Base-by-base conservation (phyloP, 352 stramenopile genomes). In the Halophytophthora batemanensis region DNA sequence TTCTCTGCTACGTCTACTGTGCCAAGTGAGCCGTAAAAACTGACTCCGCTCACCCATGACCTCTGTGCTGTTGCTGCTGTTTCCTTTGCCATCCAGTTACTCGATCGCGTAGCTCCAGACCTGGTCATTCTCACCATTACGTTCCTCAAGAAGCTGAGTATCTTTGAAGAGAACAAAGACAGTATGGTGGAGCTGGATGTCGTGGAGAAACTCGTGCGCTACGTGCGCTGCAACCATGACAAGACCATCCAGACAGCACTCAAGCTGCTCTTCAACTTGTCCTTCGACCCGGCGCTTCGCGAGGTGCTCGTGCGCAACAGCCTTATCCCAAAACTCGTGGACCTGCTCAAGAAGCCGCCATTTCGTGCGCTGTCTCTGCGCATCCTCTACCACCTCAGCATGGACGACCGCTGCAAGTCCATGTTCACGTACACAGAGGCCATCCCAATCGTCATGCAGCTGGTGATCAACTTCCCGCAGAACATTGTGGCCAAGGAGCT, bases 151-250 rank as follows among this genome's bases (percentile, higher is more conserved):
- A 98, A 98, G 56, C 66, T 98, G 13, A 92, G 86, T 46, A 93
- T 98, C 44, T 98, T 97, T 60, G 82, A 97, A 62, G 93, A 98
- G 34, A 98, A 98, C 69, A 98, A 97, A 58, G 77, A 97, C 38
- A 59, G 79, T 35, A 94, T 98, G 79, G 76, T 93, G 40, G 83
- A 95, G 57, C 65, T 89, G 22, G 70, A 73, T 1, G 71, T 88
- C n/a, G 61, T 87, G 19, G 78, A 92, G 46, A 90, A 87, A 43
- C 66, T 91, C 19, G 69, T 90, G 17, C 77, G 78, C 15, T 91
- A 93, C 56, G 72, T 89, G 33, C 77, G 78, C 25, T 94, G 80
- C 66, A 86, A 77, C 51, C 82, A 93, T 58, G 82, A 93, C 69
- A 94, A 91, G 60, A 91, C 77, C 14, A 80, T 86, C 28, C 82